Evolutionary conservation across 352 stramenopile species (phyloP).

Genomic region (Phytopythium cucurbitacearum): DNA sequence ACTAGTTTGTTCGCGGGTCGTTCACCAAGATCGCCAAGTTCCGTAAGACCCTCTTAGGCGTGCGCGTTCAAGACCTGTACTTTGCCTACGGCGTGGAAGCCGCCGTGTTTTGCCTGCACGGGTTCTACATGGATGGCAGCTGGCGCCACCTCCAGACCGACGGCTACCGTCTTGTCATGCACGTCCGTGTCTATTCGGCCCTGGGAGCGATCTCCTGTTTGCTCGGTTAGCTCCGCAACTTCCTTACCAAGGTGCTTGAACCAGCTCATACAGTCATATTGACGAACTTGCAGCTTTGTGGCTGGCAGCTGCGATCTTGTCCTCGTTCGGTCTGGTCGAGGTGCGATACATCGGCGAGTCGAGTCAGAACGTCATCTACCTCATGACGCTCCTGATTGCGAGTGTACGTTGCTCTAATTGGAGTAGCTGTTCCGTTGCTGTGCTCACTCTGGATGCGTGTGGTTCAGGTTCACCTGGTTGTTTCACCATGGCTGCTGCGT

Average conservation of each 20-base stretch:
- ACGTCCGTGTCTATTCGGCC: conserved; percentile 59
- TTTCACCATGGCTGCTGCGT: conserved; percentile 53
- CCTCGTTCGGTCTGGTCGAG: conserved; percentile 60
- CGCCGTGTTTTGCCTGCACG: conserved; percentile 50
- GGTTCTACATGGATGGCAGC: conserved; percentile 64
- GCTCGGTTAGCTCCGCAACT: conserved; percentile 19
- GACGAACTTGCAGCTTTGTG: conserved; percentile 36
- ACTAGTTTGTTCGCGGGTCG: conserved; percentile 46
- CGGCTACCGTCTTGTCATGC: conserved; percentile 64
- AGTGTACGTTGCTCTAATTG: conserved; percentile 29
- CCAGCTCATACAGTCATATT: neutral
- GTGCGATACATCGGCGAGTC: conserved; percentile 46
- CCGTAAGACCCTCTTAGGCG: conserved; percentile 14
- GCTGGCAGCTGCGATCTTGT: conserved; percentile 52
- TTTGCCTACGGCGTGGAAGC: conserved; percentile 53
- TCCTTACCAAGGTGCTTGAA: neutral
- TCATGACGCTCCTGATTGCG: conserved; percentile 50
- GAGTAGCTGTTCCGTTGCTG: neutral
- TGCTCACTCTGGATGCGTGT: neutral
- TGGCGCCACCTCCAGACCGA: conserved; percentile 54
- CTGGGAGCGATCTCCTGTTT: conserved; percentile 44
- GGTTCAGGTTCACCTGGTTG: conserved; percentile 49
- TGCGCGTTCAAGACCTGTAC: conserved; percentile 57
- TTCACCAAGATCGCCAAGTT: conserved; percentile 51
- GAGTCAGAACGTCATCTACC: conserved; percentile 55